phyloP scores from a whole-genome alignment of 1,284 basidiomycete genomes.

The Austropuccinia psidii region DNA sequence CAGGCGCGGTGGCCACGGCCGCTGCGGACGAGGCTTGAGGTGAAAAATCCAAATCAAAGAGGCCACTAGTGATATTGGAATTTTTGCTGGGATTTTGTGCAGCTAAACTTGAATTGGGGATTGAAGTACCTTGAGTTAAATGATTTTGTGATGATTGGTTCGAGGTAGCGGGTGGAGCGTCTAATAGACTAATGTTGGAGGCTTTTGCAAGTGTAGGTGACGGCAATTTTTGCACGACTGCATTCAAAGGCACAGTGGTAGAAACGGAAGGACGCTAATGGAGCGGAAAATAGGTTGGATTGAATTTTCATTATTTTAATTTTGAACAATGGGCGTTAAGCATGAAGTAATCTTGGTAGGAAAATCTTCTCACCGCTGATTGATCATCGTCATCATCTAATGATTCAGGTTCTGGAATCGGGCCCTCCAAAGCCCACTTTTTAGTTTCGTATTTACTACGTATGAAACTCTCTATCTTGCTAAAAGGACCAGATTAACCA shows the following conservation, averaged over 20 bases:
- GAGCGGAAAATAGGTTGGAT: neutral
- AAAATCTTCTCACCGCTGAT: neutral
- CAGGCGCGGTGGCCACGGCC: slow-evolving; percentile 43
- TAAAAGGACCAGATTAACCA: slow-evolving; percentile 46
- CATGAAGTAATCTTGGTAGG: neutral
- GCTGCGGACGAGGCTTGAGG: slow-evolving; percentile 52
- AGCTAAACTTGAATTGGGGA: slow-evolving; percentile 47
- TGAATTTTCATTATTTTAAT: neutral
- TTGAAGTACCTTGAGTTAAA: slow-evolving; percentile 53
- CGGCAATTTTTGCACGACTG: slow-evolving; percentile 41
- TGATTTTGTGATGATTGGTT: slow-evolving; percentile 36
- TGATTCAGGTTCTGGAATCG: slow-evolving; percentile 74
- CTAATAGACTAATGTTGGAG: slow-evolving; percentile 46
- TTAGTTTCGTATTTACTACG: slow-evolving; percentile 91
- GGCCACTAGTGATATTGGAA: slow-evolving; percentile 54
- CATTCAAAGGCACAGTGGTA: neutral
- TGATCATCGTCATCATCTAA: slow-evolving; percentile 56
- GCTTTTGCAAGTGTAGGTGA: slow-evolving; percentile 46
- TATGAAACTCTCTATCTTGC: slow-evolving; percentile 97
- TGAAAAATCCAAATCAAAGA: slow-evolving; percentile 80
- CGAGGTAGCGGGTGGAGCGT: slow-evolving; percentile 42
- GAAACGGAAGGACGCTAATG: slow-evolving; percentile 1
- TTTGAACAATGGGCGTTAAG: neutral
- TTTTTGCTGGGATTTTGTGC: slow-evolving; percentile 37
- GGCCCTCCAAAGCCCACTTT: slow-evolving; percentile 85